Evolutionary conservation across 345 rosid genomes (phyloP).

Genomic region (Conringia planisiliqua): DNA sequence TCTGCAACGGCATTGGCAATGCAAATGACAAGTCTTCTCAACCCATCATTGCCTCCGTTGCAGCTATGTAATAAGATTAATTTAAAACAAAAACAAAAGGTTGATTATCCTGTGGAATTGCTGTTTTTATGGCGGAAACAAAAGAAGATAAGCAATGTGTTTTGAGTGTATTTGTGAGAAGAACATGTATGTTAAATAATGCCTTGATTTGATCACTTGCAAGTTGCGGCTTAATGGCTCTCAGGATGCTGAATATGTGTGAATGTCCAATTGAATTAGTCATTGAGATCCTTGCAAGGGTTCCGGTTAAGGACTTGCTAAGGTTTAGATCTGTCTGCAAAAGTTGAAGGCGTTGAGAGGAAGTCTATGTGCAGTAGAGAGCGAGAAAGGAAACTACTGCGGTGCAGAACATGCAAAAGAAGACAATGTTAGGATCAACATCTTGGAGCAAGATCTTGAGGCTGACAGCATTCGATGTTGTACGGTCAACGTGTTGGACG

Average conservation of each 20-base stretch:
- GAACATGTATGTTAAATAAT: background rate
- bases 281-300: too few relatives aligned
- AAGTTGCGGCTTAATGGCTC: background rate
- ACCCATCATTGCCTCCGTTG: conserved; percentile 11
- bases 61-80: conserved; percentile 25
- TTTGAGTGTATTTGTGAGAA: conserved; percentile 12
- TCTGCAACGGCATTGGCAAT: conserved; percentile 26
- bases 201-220: background rate
- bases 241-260: too few relatives aligned
- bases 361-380: background rate
- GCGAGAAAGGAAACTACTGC: background rate
- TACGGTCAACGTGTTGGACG: too few relatives aligned
- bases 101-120: background rate
- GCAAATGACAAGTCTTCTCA: conserved; percentile 21
- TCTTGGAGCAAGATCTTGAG: too few relatives aligned
- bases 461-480: too few relatives aligned
- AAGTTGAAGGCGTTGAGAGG: background rate
- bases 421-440: too few relatives aligned
- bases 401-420: too few relatives aligned
- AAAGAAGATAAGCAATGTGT: background rate
- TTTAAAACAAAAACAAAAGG: background rate
- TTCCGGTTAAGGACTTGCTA: too few relatives aligned
- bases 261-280: too few relatives aligned
- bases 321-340: too few relatives aligned
- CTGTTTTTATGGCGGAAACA: background rate